Conservation (phyloP, 768 basidiomycete genomes). For the Trametes elegans region DNA sequence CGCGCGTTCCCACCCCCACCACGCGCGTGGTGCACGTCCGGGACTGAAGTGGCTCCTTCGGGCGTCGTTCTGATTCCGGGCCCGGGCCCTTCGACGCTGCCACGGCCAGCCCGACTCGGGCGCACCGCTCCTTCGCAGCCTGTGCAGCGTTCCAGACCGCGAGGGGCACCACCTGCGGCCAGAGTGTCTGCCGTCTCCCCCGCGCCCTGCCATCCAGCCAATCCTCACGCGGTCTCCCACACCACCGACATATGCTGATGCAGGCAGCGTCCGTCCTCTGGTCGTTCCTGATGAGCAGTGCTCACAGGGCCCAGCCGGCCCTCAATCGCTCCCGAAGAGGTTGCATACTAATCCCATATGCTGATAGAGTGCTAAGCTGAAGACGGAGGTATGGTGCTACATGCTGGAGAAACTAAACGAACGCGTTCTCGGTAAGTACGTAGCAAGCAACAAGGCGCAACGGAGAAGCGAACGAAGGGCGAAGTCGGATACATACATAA, state of each 20-base stretch:
- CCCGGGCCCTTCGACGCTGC: background rate
- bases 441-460: background rate
- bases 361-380: slow-evolving; percentile 5
- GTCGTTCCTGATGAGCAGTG: slow-evolving; percentile 1
- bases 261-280: too few relatives aligned
- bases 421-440: background rate
- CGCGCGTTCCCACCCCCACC: background rate
- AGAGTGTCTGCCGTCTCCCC: too few relatives aligned
- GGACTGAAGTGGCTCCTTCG: background rate
- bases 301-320: background rate
- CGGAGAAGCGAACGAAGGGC: background rate
- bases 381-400: background rate
- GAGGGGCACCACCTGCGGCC: background rate
- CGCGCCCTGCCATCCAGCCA: background rate
- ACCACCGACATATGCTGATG: background rate
- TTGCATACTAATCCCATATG: background rate
- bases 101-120: background rate
- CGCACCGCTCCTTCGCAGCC: background rate
- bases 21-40: background rate
- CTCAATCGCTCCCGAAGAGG: background rate
- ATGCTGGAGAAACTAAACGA: slow-evolving; percentile 6
- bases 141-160: background rate
- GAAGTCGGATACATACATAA: background rate
- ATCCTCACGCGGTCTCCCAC: background rate
- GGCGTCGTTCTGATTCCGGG: background rate